These are phyloP conservation scores for Litchi chinensis DNA, from an alignment of 345 rosid species.

Conservation along the genomic window DNA sequence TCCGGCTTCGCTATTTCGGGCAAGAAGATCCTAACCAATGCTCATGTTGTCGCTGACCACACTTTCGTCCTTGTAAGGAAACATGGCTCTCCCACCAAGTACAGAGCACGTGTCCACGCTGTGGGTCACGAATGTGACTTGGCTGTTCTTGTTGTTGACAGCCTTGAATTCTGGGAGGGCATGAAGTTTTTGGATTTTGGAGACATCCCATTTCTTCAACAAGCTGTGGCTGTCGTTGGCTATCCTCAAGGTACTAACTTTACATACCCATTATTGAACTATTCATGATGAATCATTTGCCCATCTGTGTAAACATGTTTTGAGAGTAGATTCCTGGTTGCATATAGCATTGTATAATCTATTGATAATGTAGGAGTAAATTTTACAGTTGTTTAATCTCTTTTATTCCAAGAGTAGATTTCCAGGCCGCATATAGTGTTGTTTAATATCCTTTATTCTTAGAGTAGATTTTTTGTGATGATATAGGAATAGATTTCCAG, in stretches of 20 bases:
- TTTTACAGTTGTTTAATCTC: too few species aligned
- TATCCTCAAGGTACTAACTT: constrained; percentile 77
- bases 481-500: too few species aligned
- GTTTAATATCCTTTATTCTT: too few species aligned
- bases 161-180: constrained; percentile 61
- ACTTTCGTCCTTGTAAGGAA: constrained; percentile 83
- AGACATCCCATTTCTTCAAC: constrained; percentile 72
- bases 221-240: constrained; percentile 83
- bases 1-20: constrained; percentile 79
- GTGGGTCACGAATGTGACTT: constrained; percentile 90
- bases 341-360: too few species aligned
- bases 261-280: not conserved
- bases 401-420: too few species aligned
- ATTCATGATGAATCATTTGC: too few species aligned
- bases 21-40: constrained; percentile 75
- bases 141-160: constrained; percentile 71
- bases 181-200: constrained; percentile 74
- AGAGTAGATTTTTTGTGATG: too few species aligned
- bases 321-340: too few species aligned
- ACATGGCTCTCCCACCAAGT: constrained; percentile 78
- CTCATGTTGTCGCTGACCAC: constrained; percentile 87
- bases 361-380: too few species aligned
- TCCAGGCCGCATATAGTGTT: too few species aligned
- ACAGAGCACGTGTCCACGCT: constrained; percentile 65
- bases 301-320: too few species aligned